Evolutionary conservation across 495 filamentous ascomycete species (phyloP), one percentile per base, ranked within the genome.

Genomic region (Staphylotrichum tortipilum): DNA sequence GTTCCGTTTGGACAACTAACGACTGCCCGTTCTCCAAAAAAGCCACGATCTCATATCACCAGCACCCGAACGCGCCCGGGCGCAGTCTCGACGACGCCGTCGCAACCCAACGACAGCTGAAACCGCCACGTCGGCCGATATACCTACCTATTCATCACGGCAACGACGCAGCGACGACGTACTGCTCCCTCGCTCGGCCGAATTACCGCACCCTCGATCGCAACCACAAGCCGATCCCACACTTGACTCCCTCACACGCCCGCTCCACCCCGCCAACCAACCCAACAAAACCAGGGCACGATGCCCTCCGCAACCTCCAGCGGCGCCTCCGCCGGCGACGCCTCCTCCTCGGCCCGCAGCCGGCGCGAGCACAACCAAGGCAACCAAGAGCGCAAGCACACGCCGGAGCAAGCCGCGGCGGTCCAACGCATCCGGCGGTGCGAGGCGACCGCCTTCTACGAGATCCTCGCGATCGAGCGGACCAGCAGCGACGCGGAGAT

Each of bases 351-450:
- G 34, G 78, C 87, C 40, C 84, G 84, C 67, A 79, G 76, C 62
- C 51, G 56, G 23, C 84, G 86, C 51, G 81, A 88, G 26, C 92
- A 97, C 69, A 90, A 92, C 61, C 90, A 97, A 60, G 92, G 92
- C 52, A 94, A 89, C 65, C 85, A 91, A 64, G 86, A 88, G 39
- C 84, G 89, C 52, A 87, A 85, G 65, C 94, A 81, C 68, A 97
- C 91, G 6, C 67, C 78, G 19, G 92, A 95, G 49, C 91, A 97
- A 64, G 91, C 92, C 64, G 78, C 83, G 0, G 89, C 90, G 12
- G 92, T 97, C 18, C 68, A 94, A 49, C 78, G 92, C 36, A 89
- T 98, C 58, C 80, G 86, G 50, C 77, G 76, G 72, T 98, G 92
- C 66, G 72, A 77, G 19, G 68, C 87, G 29, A 95, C 88, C 4